Evolutionary conservation across 2,329 filamentous ascomycete genomes (phyloP), one percentile per base, ranked within the genome.

Genomic region (Xylaria polymorpha): DNA sequence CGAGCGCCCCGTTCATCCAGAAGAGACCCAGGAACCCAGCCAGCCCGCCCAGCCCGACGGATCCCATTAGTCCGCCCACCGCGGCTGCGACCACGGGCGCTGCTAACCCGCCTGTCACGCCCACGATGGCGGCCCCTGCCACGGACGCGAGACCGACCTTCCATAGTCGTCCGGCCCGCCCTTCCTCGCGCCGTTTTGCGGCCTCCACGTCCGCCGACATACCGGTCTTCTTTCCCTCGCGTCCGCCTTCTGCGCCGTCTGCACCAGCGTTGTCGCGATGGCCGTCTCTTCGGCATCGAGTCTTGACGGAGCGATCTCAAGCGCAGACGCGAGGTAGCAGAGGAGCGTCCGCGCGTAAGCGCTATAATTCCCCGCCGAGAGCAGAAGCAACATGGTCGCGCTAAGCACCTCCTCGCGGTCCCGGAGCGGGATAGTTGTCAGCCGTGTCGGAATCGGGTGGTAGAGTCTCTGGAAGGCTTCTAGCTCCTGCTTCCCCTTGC

Each of bases 121-220:
- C 94, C n/a, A 98, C 94, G 1, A 97, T 83, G 0, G 92, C 93
- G 1, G 95, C 95, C 12, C 95, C 95, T 0, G 93, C 94, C 0
- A 97, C 93, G 9, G 92, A 93, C 0, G 94, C 95, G 32, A 98
- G 84, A 0, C 94, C 94, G 22, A 98, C 94, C 78, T 97, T 98
- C 93, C 93, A 97, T 78, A 92, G 92, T 9, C 94, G 85, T 22
- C 88, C 85, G 9, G 86, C 82, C 73, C 92, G 89, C 64, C 91
- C 92, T 68, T 92, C 87, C 71, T 94, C 90, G 15, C 87, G 87
- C 63, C 91, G 89, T 77, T 92, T 92, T 76, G 91, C 88, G 0
- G 90, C 90, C 78, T 96, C 94, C 1, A 90, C 88, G 69, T 94
- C 92, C 0, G 92, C 92, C 0, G 90, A 91, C 84, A 97, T 91